These are phyloP conservation scores for Tetrapisispora iriomotensis DNA, from an alignment of 805 yeast species.

Conservation along the genomic window DNA sequence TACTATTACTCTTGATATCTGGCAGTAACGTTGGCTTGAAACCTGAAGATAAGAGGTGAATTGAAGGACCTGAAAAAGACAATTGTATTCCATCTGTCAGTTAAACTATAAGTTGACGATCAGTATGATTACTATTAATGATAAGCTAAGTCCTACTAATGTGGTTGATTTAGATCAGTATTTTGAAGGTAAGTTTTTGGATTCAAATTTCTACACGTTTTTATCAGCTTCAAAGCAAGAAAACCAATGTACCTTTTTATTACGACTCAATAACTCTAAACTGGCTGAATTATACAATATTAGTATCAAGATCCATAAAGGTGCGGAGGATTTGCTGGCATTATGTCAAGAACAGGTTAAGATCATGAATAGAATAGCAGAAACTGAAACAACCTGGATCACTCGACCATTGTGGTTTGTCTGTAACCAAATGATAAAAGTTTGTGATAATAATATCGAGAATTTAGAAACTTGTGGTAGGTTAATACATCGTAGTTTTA, in stretches of 20 bases:
- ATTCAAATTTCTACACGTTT: conserved; percentile 10
- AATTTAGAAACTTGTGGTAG: conserved; percentile 46
- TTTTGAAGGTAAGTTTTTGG: conserved; percentile 9
- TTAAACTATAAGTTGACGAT: too few species aligned
- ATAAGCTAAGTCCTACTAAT: background rate
- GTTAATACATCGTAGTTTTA: conserved; percentile 63
- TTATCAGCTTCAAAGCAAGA: conserved; percentile 3
- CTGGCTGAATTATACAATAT: conserved; percentile 12
- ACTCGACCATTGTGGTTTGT: conserved; percentile 14
- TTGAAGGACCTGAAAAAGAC: too few species aligned
- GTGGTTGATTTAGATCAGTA: conserved; percentile 5
- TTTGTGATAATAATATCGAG: conserved; percentile 2
- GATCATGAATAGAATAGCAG: conserved; percentile 43
- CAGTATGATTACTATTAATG: background rate
- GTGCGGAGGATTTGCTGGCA: conserved; percentile 11
- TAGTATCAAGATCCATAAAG: conserved; percentile 5
- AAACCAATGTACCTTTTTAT: conserved; percentile 2
- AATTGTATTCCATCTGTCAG: too few species aligned
- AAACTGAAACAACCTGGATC: conserved; percentile 44
- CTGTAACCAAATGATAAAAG: conserved; percentile 29
- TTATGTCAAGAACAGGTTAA: conserved; percentile 34
- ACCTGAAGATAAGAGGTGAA: too few species aligned
- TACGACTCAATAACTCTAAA: conserved; percentile 3
- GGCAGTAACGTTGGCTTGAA: too few species aligned
- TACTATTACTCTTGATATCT: too few species aligned